Evolutionary conservation across 768 basidiomycete genomes (phyloP).

Genomic region (Trametes coccinea): DNA sequence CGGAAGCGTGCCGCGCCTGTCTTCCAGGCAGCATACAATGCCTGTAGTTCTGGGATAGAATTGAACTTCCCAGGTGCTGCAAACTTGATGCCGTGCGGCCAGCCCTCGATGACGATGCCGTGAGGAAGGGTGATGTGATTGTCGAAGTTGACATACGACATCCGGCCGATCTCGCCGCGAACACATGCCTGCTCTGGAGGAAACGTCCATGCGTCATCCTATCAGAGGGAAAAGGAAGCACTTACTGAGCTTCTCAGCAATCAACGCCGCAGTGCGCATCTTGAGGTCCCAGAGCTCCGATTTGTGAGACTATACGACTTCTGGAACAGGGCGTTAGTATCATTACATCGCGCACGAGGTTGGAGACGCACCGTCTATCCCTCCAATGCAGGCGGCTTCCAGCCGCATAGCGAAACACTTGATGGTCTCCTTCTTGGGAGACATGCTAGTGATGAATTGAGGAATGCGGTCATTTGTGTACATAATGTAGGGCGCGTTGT

Average conservation of each 20-base stretch:
- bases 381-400: background rate
- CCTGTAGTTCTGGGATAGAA: constrained; percentile 17
- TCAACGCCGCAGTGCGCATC: background rate
- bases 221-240: background rate
- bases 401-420: background rate
- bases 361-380: background rate
- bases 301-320: background rate
- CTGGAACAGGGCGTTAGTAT: background rate
- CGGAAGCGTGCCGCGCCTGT: constrained; percentile 23
- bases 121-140: constrained; percentile 21
- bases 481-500: background rate
- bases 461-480: background rate
- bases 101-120: constrained; percentile 24
- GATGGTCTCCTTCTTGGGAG: too few species aligned
- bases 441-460: background rate
- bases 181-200: background rate
- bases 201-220: background rate
- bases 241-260: constrained; percentile 9
- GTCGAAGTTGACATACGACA: constrained; percentile 28
- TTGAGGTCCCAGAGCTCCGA: background rate
- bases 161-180: constrained; percentile 5
- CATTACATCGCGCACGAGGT: background rate
- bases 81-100: constrained; percentile 25
- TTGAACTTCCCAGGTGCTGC: constrained; percentile 16
- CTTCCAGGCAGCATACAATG: constrained; percentile 21